Evolutionary conservation across 805 yeast species (phyloP).

Genomic region (Saturnispora ahearnii): DNA sequence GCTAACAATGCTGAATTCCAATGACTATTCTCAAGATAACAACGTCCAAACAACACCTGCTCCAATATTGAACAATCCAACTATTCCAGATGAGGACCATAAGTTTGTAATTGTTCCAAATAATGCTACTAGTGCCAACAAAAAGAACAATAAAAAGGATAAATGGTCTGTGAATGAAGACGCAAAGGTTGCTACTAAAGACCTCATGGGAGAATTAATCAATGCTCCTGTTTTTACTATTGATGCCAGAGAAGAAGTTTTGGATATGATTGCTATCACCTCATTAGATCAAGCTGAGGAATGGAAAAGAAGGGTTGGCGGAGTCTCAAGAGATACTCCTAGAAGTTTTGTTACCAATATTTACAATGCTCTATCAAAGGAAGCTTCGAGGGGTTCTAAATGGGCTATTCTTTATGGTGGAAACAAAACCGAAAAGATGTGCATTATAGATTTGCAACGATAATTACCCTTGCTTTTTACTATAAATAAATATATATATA

Average conservation of each 20-base stretch:
- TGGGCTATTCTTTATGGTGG: slow-evolving; percentile 77
- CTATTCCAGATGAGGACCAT: slow-evolving; percentile 27
- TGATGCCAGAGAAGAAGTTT: slow-evolving; percentile 74
- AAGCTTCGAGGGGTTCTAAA: slow-evolving; percentile 57
- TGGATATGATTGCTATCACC: slow-evolving; percentile 74
- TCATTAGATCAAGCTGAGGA: slow-evolving; percentile 72
- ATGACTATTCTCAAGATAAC: slow-evolving; percentile 7
- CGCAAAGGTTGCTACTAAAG: slow-evolving; percentile 51
- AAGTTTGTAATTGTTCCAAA: slow-evolving; percentile 63
- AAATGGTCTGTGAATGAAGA: slow-evolving; percentile 70
- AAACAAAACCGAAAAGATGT: slow-evolving; percentile 65
- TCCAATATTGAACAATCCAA: neutral
- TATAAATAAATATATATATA: neutral
- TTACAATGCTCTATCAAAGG: slow-evolving; percentile 63
- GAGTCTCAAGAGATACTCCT: slow-evolving; percentile 70
- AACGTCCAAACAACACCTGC: neutral
- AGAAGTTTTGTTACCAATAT: slow-evolving; percentile 71
- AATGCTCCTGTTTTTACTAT: slow-evolving; percentile 68
- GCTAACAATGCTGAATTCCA: slow-evolving; percentile 5
- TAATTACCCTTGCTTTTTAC: slow-evolving; percentile 14
- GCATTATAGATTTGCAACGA: slow-evolving; percentile 58
- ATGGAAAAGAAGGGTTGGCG: slow-evolving; percentile 77
- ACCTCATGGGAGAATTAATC: slow-evolving; percentile 45
- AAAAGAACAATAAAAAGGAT: slow-evolving; percentile 67
- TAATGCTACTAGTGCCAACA: slow-evolving; percentile 71